A percentile compares a stretch with the other conserved stretches of the same genome.
Evolutionary conservation across 1,284 basidiomycete genomes (phyloP).

Genomic region (Apiotrichum akiyoshidainum): DNA sequence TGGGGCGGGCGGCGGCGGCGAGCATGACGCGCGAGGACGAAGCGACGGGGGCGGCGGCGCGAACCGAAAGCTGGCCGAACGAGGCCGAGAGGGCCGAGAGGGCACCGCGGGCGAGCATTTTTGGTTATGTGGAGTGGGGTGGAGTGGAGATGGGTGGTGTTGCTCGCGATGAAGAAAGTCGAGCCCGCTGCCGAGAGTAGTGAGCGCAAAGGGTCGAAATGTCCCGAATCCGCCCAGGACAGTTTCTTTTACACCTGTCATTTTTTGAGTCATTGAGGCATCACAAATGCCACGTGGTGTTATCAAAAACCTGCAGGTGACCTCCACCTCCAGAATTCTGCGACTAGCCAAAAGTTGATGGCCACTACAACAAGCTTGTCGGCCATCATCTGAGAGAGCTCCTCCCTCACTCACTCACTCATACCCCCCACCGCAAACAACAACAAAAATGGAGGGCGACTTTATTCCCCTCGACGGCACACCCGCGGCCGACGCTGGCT

Average conservation of each 20-base stretch:
- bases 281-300: not conserved
- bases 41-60: constrained; percentile 26
- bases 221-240: not conserved
- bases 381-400: no score
- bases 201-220: not conserved
- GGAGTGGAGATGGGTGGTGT: not conserved
- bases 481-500: constrained; percentile 1
- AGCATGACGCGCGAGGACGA: constrained; percentile 26
- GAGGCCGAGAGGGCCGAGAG: constrained; percentile 28
- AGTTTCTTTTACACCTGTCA: not conserved
- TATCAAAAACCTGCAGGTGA: constrained; percentile 7
- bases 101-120: constrained; percentile 21
- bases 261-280: no score
- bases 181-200: not conserved
- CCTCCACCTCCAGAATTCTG: constrained; percentile 16
- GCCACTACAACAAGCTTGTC: no score
- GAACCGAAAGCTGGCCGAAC: constrained; percentile 30
- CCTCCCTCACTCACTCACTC: no score
- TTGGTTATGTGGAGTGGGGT: constrained; percentile 1
- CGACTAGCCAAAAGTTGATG: not conserved
- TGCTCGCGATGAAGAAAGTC: not conserved
- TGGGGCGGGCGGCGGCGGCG: constrained; percentile 1
- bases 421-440: constrained; percentile 1
- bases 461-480: constrained; percentile 33
- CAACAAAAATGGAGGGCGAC: constrained; percentile 34